Evolutionary conservation across 169 alveolate species (phyloP).

Genomic region (Plasmodium adleri): DNA sequence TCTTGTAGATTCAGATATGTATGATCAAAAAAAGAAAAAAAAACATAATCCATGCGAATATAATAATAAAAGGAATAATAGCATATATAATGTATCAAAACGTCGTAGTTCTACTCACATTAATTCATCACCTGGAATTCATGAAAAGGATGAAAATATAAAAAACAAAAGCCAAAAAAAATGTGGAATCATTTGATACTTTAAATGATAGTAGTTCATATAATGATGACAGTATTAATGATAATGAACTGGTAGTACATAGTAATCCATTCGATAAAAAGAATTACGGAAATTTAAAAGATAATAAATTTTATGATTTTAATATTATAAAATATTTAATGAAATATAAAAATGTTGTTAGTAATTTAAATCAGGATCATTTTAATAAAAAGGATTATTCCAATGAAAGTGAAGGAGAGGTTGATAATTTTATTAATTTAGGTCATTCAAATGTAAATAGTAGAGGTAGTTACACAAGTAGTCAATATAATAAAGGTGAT

Average conservation of each 20-base stretch:
- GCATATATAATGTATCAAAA: neutral
- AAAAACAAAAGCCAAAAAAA: neutral
- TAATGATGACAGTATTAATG: neutral
- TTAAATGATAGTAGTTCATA: slow-evolving; percentile 3
- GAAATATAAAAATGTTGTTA: slow-evolving; percentile 35
- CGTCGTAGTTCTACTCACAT: neutral
- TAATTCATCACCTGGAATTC: neutral
- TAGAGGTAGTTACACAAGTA: too few species aligned
- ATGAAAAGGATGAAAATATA: neutral
- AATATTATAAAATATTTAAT: slow-evolving; percentile 54
- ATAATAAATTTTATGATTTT: slow-evolving; percentile 13
- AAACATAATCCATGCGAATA: neutral
- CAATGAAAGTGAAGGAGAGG: slow-evolving; percentile 31
- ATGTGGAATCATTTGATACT: neutral
- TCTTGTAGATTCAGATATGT: neutral
- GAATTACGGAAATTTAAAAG: neutral
- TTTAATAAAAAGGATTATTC: slow-evolving; percentile 23
- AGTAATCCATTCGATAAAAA: neutral
- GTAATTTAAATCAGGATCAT: slow-evolving; percentile 44
- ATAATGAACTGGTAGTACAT: neutral
- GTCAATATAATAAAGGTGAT: too few species aligned
- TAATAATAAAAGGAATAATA: neutral
- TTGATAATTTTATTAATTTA: neutral
- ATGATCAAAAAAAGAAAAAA: neutral
- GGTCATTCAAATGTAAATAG: neutral